These are phyloP conservation scores for Tetrapisispora fleetii DNA, from an alignment of 805 yeast genomes.

Conservation along the genomic window DNA sequence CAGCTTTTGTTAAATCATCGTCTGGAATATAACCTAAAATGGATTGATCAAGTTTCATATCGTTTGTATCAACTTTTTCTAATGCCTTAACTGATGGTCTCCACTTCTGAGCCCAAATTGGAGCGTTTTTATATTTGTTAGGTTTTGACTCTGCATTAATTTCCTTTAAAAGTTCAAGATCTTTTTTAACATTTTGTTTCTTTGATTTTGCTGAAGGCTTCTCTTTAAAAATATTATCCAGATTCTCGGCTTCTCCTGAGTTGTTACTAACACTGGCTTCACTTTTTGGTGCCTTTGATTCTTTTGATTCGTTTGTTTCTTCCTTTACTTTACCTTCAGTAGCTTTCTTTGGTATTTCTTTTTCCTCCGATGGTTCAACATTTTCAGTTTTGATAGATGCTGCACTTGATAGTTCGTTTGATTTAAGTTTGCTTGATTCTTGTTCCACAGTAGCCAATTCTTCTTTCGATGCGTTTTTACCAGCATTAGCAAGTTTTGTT, in stretches of 20 bases:
- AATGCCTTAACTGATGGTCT: slow-evolving; percentile 34
- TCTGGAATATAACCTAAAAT: slow-evolving; percentile 63
- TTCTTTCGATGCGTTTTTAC: background rate
- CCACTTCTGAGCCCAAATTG: slow-evolving; percentile 81
- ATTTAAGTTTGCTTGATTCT: background rate
- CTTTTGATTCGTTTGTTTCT: background rate
- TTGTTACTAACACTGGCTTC: background rate
- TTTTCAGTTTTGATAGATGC: background rate
- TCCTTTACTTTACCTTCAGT: background rate
- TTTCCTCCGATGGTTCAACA: background rate
- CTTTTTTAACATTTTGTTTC: slow-evolving; percentile 26
- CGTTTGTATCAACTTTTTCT: slow-evolving; percentile 25
- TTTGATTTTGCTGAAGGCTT: slow-evolving; percentile 23
- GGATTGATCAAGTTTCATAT: slow-evolving; percentile 31
- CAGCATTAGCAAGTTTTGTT: background rate
- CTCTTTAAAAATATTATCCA: slow-evolving; percentile 25
- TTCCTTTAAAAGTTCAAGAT: slow-evolving; percentile 22
- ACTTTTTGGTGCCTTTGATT: background rate
- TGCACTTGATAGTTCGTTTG: background rate
- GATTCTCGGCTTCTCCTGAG: slow-evolving; percentile 1
- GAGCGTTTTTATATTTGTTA: slow-evolving; percentile 51
- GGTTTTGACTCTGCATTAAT: slow-evolving; percentile 39
- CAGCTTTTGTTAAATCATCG: slow-evolving; percentile 69
- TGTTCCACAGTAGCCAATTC: background rate
- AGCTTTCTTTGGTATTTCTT: too few relatives aligned